Conservation (phyloP, 2,329 filamentous ascomycete genomes). For the Ilyonectria destructans region DNA sequence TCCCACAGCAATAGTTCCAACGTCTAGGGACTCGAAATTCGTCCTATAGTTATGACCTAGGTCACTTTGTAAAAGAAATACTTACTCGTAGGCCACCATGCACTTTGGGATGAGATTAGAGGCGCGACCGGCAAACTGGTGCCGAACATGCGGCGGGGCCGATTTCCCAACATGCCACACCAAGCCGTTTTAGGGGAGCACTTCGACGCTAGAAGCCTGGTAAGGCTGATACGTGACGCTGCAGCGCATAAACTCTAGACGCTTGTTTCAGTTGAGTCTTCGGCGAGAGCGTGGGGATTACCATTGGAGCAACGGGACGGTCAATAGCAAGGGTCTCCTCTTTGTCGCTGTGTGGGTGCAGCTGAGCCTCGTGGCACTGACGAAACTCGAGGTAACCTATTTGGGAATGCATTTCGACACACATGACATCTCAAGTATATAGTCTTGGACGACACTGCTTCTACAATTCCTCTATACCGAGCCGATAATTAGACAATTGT, state of each 20-base stretch:
- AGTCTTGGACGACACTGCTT: not conserved
- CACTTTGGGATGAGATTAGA: not conserved
- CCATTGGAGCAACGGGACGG: not conserved
- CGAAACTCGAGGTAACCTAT: not conserved
- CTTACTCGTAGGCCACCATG: no score
- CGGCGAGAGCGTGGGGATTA: not conserved
- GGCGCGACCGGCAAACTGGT: not conserved
- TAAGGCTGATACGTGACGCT: conserved; percentile 3
- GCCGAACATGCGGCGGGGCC: not conserved
- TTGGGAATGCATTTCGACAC: conserved; percentile 17
- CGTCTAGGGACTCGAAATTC: no score
- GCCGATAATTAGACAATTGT: not conserved
- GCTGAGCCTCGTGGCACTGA: not conserved
- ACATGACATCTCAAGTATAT: not conserved
- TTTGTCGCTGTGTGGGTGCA: no score
- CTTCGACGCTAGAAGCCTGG: conserved; percentile 1
- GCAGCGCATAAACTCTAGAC: not conserved
- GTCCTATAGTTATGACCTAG: no score
- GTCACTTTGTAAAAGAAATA: no score
- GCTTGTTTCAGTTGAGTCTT: not conserved
- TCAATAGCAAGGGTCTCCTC: not conserved
- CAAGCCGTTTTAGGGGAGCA: conserved; percentile 5
- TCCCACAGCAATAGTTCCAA: no score
- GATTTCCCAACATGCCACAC: not conserved
- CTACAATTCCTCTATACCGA: not conserved